Conservation (phyloP, 2,329 filamentous ascomycete genomes). For the Fusarium chlamydosporum region DNA sequence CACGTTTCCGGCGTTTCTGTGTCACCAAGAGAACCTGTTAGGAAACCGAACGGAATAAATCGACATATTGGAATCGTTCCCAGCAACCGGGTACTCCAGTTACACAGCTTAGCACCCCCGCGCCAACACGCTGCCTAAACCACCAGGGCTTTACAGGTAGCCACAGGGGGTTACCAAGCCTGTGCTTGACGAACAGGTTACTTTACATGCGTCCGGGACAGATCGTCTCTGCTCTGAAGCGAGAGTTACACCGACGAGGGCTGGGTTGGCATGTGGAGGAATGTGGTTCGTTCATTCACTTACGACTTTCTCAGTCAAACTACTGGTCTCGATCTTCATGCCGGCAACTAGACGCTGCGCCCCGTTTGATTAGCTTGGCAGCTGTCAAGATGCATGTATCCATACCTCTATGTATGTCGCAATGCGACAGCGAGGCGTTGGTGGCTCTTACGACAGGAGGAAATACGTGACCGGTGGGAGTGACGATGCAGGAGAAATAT, state of each 20-base stretch:
- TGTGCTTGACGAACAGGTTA: slow-evolving; percentile 13
- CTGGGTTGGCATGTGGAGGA: slow-evolving; percentile 10
- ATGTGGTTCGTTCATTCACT: slow-evolving; percentile 32
- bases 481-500: slow-evolving; percentile 35
- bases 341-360: slow-evolving; percentile 23
- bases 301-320: slow-evolving; percentile 32
- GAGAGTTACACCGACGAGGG: slow-evolving; percentile 5
- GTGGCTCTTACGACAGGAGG: slow-evolving; percentile 12
- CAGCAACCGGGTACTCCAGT: slow-evolving; percentile 29
- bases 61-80: slow-evolving; percentile 7
- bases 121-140: slow-evolving; percentile 18
- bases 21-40: slow-evolving; percentile 28
- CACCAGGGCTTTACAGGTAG: slow-evolving; percentile 15
- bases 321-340: slow-evolving; percentile 31
- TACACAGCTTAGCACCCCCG: slow-evolving; percentile 31
- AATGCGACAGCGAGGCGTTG: slow-evolving; percentile 13
- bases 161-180: slow-evolving; percentile 29
- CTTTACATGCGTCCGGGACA: slow-evolving; percentile 4
- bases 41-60: slow-evolving; percentile 12
- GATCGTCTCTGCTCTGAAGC: not conserved
- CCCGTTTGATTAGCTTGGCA: slow-evolving; percentile 25
- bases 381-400: slow-evolving; percentile 17
- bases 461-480: slow-evolving; percentile 16
- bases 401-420: slow-evolving; percentile 3
- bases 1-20: slow-evolving; percentile 30